These are phyloP conservation scores for Pythium brachiatum DNA, from an alignment of 352 stramenopile species.

Conservation along the genomic window DNA sequence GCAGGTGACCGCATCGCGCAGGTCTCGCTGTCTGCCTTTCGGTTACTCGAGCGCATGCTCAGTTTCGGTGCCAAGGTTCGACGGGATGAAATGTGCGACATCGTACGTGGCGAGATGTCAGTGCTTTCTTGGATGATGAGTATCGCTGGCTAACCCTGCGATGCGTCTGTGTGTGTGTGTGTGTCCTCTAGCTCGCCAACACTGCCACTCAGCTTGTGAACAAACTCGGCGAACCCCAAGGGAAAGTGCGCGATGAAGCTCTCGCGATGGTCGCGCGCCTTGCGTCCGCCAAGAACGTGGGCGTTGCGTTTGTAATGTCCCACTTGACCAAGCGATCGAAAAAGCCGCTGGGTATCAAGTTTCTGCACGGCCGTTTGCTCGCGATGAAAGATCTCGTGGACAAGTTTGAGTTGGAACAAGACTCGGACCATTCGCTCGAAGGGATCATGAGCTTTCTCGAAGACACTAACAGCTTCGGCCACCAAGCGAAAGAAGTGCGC, in stretches of 20 bases:
- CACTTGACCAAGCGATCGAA: conserved; percentile 72
- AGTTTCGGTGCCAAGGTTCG: conserved; percentile 42
- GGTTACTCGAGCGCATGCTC: conserved; percentile 60
- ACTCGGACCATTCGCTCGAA: conserved; percentile 50
- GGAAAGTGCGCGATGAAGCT: conserved; percentile 74
- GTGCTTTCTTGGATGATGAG: not conserved
- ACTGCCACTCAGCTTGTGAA: conserved; percentile 76
- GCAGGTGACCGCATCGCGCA: conserved; percentile 72
- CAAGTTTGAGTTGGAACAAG: conserved; percentile 48
- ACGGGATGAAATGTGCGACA: conserved; percentile 61
- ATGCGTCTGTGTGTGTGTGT: not conserved
- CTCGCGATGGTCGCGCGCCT: conserved; percentile 38
- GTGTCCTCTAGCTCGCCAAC: conserved; percentile 52
- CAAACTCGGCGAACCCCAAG: conserved; percentile 71
- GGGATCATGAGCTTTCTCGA: conserved; percentile 81
- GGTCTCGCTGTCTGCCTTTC: conserved; percentile 72
- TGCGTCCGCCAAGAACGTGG: conserved; percentile 61
- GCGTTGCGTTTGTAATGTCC: conserved; percentile 53
- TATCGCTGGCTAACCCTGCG: not conserved
- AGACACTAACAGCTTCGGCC: conserved; percentile 79
- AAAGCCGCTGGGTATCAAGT: conserved; percentile 71
- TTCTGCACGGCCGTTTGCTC: conserved; percentile 59
- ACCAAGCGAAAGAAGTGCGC: conserved; percentile 87
- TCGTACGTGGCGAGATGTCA: conserved; percentile 39
- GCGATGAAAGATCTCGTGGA: conserved; percentile 59